Base-by-base conservation (phyloP, 2,329 filamentous ascomycete genomes). In the Talaromyces rugulosus region DNA sequence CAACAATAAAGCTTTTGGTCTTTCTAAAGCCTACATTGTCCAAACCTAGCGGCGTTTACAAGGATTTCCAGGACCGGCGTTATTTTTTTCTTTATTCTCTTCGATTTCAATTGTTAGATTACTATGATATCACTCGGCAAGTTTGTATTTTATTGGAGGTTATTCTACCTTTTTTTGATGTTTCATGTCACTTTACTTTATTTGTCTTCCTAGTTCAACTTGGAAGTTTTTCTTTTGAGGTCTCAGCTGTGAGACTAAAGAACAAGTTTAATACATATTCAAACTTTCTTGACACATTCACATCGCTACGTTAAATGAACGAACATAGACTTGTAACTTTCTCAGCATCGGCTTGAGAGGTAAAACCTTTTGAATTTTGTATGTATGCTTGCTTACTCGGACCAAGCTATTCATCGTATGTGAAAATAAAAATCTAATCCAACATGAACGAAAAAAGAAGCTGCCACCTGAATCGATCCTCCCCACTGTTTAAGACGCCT, bases 51-150 rank as follows among this genome's bases (percentile, higher is more conserved):
- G 44, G 44, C 44, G 44, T 47, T 47, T 27, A 47, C 16, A 27
- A 9, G 44, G 44, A 9, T 47, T 42, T 27, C 44, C 44, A 47
- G 44, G 36, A 40, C 4, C 18, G 60, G 60, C 60, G 60, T 62
- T 57, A 52, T 31, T 61, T 61, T 42, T n/a, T 47, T 47, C 23
- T 18, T 47, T 47, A 4, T 27, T 47, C 4, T 27, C 5, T 12
- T 47, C 18, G 8, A 7, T 47, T 47, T 47, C 36, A 56, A 30
- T 66, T 58, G 57, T 55, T 61, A 47, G 44, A 61, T 51, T 54
- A 57, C 34, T 61, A 61, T 61, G 60, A 61, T 61, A 61, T 61
- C 60, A 61, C 60, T 61, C 55, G 55, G 60, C 60, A 47, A 62
- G 42, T 62, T 42, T 58, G 54, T 51, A 59, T 60, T 30, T 34